Evolutionary conservation across 257 asterid species (phyloP), one percentile per base, ranked within the genome.

Genomic region (Datura wrightii): DNA sequence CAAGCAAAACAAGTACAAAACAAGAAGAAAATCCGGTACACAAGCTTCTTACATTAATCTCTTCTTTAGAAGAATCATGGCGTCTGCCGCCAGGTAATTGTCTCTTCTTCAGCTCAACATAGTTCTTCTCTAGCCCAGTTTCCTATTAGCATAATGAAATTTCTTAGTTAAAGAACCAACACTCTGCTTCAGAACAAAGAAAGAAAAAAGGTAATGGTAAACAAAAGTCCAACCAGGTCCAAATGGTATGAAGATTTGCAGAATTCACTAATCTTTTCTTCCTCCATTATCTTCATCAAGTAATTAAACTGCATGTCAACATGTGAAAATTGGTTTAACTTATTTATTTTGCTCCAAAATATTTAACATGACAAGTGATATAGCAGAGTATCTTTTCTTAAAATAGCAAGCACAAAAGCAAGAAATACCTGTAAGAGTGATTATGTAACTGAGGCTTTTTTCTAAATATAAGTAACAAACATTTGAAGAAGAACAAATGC

Each of bases 31-130:
- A 41, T n/a, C 39, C 5, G 16, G 34, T 37, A 54, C 37, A 56
- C 37, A 79, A 56, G 71, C 2, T 58, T 59, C 84, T 80, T 60
- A 59, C 59, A 44, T 13, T 31, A 39, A 42, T 8, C 95, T 94
- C 98, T 65, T 91, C 89, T 78, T 88, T 90, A 88, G 92, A 67
- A 70, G 90, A 84, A 87, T 53, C 85, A 55, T 85, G 92, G 71
- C 88, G 85, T 84, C 89, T 86, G 42, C 87, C 78, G 11, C 90
- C 88, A 34, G 86, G 79, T 41, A 90, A 79, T 66, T 90, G 97
- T 82, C 94, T 90, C 89, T 89, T 92, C 91, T 88, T 91, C 83
- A 63, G 85, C 53, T 90, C 94, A 82, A 79, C 53, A 59, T 48
- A 50, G 50, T 87, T 87, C 84, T 79, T 89, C 83, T 31, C 37